Conservation (phyloP, 2,329 filamentous ascomycete genomes). For the Pseudocercospora fijiensis region DNA sequence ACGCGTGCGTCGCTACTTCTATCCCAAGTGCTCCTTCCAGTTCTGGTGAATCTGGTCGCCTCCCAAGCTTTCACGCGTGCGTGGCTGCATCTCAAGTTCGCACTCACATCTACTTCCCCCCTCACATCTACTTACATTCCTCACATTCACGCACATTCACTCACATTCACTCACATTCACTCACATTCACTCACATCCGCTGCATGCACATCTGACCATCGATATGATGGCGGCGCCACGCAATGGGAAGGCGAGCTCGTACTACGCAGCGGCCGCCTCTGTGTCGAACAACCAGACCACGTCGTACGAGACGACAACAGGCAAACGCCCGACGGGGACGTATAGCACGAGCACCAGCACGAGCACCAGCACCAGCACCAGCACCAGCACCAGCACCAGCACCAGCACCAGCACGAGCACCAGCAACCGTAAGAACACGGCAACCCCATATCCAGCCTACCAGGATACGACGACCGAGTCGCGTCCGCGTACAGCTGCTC, state of each 20-base stretch:
- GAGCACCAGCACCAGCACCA: too few species aligned
- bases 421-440: slow-evolving; percentile 6
- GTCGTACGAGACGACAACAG: neutral
- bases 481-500: slow-evolving; percentile 26
- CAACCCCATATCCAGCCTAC: slow-evolving; percentile 9
- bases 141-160: neutral
- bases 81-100: neutral
- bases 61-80: neutral
- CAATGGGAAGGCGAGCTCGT: neutral
- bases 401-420: slow-evolving; percentile 3
- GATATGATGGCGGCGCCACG: neutral
- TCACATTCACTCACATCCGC: neutral
- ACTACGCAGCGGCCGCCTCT: neutral
- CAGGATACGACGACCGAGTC: slow-evolving; percentile 28
- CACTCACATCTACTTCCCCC: neutral
- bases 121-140: neutral
- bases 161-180: neutral
- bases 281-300: neutral
- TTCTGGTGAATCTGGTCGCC: neutral
- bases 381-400: too few species aligned
- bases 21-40: neutral
- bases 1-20: neutral
- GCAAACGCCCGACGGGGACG: neutral
- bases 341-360: slow-evolving; percentile 4
- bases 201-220: neutral